phyloP scores from a whole-genome alignment of 768 basidiomycete species.

The Kockovaella imperatae region DNA sequence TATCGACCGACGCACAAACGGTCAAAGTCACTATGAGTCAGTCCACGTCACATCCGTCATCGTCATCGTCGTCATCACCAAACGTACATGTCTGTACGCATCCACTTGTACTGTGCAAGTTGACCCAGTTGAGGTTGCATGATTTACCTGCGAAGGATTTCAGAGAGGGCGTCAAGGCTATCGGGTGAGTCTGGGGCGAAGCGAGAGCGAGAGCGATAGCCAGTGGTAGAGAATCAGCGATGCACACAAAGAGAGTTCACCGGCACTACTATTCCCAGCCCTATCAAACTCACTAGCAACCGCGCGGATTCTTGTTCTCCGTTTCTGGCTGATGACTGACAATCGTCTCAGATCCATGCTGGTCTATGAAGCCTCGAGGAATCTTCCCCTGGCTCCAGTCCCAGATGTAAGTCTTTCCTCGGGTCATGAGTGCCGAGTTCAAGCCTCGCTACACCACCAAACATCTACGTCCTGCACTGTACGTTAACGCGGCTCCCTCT shows the following conservation, averaged over 20 bases:
- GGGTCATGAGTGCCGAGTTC: not conserved
- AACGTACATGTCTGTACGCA: constrained; percentile 30
- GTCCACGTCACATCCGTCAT: too few species aligned
- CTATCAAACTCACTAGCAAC: too few species aligned
- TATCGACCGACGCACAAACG: too few species aligned
- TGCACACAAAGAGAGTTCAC: too few species aligned
- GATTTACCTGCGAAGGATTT: constrained; percentile 38
- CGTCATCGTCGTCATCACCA: constrained; percentile 12
- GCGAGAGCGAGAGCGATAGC: too few species aligned
- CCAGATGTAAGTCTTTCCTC: constrained; percentile 18
- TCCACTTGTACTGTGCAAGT: constrained; percentile 31
- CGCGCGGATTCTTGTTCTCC: not conserved
- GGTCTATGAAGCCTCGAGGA: constrained; percentile 31
- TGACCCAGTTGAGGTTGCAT: constrained; percentile 33
- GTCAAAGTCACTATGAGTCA: too few species aligned
- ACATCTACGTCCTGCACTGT: not conserved
- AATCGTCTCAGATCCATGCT: constrained; percentile 22
- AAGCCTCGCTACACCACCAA: not conserved
- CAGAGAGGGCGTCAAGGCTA: constrained; percentile 28
- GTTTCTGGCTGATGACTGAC: constrained; percentile 1
- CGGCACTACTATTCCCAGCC: too few species aligned
- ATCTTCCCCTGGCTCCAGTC: constrained; percentile 19
- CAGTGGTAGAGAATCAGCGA: too few species aligned
- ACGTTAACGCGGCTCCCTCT: not conserved
- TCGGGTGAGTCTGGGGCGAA: constrained; percentile 34